Evolutionary conservation across 108 stramenopile genomes (phyloP).

Genomic region (Pseudonitzschia pungens): DNA sequence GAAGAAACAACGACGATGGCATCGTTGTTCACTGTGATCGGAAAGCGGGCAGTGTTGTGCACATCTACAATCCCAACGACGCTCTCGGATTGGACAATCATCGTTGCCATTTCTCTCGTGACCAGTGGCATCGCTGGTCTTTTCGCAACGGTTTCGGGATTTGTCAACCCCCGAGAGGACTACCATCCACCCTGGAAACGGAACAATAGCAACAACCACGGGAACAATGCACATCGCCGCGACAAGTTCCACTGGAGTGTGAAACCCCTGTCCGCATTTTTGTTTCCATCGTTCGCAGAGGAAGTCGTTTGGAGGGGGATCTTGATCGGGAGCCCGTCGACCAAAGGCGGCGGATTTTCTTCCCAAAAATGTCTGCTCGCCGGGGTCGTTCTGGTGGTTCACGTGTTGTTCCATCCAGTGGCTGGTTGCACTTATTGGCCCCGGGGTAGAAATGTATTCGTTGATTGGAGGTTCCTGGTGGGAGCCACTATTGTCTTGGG

Average conservation of each 20-base stretch:
- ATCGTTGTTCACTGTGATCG: background rate
- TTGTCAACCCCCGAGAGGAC: conserved; percentile 26
- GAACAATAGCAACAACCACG: background rate
- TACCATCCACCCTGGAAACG: conserved; percentile 20
- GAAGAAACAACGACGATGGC: background rate
- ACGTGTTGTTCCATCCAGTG: conserved; percentile 32
- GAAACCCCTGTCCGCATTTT: conserved; percentile 28
- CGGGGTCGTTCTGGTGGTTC: conserved; percentile 18
- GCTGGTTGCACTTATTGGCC: conserved; percentile 32
- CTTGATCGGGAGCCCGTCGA: conserved; percentile 14
- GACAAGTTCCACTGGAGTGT: background rate
- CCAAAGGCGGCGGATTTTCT: background rate
- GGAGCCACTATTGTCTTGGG: conserved; percentile 36
- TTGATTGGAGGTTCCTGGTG: conserved; percentile 25
- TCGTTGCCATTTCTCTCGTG: conserved; percentile 22
- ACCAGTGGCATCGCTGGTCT: conserved; percentile 26
- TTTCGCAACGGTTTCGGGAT: conserved; percentile 24
- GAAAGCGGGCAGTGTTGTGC: conserved; percentile 18
- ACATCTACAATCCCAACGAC: conserved; percentile 25
- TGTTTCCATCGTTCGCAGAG: conserved; percentile 37
- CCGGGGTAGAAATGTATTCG: conserved; percentile 29
- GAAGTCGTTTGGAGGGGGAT: conserved; percentile 41
- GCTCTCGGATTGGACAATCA: conserved; percentile 5
- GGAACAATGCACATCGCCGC: background rate
- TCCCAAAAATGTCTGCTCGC: background rate